Percentiles rank a stretch among this genome's conserved stretches.
Conservation (phyloP, 78 protist genomes). For the Planoprotostelium fungivorum region DNA sequence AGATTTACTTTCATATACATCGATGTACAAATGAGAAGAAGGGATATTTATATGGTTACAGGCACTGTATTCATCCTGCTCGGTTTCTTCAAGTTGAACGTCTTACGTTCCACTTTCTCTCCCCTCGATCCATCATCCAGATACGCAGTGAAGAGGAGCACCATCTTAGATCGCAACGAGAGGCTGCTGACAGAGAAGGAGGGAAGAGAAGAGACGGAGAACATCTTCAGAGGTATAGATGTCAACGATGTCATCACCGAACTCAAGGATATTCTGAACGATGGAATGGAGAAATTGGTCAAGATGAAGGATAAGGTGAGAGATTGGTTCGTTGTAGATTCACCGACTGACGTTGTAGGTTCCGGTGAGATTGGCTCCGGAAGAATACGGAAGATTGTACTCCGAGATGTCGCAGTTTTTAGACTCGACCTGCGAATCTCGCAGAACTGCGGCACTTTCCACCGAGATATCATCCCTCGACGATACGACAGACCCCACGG, state of each 20-base stretch:
- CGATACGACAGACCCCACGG: background rate
- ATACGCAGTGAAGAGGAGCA: background rate
- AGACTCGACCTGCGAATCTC: background rate
- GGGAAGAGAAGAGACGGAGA: background rate
- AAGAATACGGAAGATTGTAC: background rate
- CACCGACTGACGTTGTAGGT: background rate
- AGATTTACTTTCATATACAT: too few relatives aligned
- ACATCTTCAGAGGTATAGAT: background rate
- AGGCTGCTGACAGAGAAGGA: background rate
- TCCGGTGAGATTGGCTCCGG: background rate
- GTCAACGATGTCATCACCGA: background rate
- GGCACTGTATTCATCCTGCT: too few relatives aligned
- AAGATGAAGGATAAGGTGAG: background rate
- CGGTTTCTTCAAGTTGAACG: background rate
- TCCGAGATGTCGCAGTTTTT: background rate
- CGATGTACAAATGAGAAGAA: too few relatives aligned
- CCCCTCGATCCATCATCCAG: background rate
- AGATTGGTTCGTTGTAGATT: background rate
- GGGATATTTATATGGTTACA: too few relatives aligned
- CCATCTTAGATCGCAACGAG: background rate
- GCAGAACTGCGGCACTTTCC: background rate
- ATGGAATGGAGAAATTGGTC: background rate
- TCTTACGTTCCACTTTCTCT: background rate
- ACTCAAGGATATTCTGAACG: background rate
- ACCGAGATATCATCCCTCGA: slow-evolving; percentile 32